Evolutionary conservation across 2,329 filamentous ascomycete genomes (phyloP), one percentile per base, ranked within the genome.

Genomic region (Pseudogymnoascus sp.): DNA sequence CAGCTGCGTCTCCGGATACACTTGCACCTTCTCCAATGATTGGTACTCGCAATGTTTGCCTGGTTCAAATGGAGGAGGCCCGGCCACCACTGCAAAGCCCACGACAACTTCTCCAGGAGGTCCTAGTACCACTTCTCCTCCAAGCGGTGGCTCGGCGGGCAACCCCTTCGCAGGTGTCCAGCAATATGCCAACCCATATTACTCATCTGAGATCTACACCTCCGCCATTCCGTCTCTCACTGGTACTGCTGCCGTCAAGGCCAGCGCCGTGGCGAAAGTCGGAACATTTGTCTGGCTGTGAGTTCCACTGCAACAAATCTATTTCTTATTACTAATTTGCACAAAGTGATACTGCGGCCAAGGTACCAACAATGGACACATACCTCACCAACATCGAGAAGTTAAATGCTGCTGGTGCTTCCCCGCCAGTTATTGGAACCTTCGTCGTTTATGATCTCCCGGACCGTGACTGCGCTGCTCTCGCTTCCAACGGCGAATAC

Each of bases 371-470:
- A 1, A 77, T 83, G 72, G 77, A 74, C 2, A 75, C 74, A 0
- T 81, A 78, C 66, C 72, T 81, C 15, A 71, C 71, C 4, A 77
- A 81, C 58, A 81, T 82, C 67, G 71, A 77, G 64, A 68, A 73
- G 38, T 69, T 77, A 66, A 82, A 83, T 62, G 73, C 71, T 27
- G 78, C 75, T 27, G 79, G 80, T n/a, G 78, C 78, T 6, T 78
- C 71, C 60, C 76, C 77, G 35, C 75, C 76, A 3, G 69, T 79
- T 62, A 76, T 79, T 15, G 79, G 77, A 15, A 77, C 76, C 1
- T 81, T 86, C 61, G 84, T 87, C 61, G 81, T 87, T 61, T 87
- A 87, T 72, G 81, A 87, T 70, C 74, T 87, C 10, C 84, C 84
- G 48, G 83, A 85, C 67, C 81, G 84, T 70, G 84, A 87, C 70